A percentile compares a stretch with the other conserved stretches of the same genome.
Evolutionary conservation across 768 basidiomycete species (phyloP).

Genomic region (Daedaleopsis nitida): DNA sequence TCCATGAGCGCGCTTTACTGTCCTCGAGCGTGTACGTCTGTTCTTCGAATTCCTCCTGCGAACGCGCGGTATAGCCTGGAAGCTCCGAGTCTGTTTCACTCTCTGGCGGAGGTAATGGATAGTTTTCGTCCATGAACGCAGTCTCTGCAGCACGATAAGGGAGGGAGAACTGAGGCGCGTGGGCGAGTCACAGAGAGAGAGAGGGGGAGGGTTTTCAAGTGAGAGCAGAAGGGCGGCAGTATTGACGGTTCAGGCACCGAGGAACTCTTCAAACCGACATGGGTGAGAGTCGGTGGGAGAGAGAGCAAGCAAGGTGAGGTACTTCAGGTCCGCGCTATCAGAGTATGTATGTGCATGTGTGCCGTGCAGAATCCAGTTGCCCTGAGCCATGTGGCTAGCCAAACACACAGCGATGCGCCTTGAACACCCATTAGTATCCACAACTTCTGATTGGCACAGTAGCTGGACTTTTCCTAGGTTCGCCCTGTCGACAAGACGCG

Average conservation of each 20-base stretch:
- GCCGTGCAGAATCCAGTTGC: background rate
- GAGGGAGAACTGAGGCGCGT: background rate
- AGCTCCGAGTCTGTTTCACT: background rate
- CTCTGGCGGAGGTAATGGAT: background rate
- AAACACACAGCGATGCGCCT: background rate
- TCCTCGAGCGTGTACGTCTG: constrained; percentile 47
- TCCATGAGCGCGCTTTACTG: constrained; percentile 47
- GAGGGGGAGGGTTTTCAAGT: background rate
- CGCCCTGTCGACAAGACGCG: background rate
- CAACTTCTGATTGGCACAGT: background rate
- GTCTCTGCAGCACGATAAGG: background rate
- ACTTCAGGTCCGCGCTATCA: background rate
- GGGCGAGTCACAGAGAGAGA: background rate
- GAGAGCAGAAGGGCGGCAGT: background rate
- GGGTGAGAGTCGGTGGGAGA: background rate
- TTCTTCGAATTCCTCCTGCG: constrained; percentile 26
- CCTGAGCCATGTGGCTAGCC: background rate
- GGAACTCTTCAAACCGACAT: background rate
- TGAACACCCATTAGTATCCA: background rate
- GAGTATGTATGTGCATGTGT: background rate
- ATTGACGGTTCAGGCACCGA: background rate
- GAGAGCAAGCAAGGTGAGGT: too few relatives aligned
- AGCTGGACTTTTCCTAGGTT: too few relatives aligned
- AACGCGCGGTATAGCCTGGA: constrained; percentile 12
- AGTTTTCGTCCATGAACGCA: too few relatives aligned